phyloP scores from a whole-genome alignment of 495 filamentous ascomycete genomes.

The Delitschia confertaspora region DNA sequence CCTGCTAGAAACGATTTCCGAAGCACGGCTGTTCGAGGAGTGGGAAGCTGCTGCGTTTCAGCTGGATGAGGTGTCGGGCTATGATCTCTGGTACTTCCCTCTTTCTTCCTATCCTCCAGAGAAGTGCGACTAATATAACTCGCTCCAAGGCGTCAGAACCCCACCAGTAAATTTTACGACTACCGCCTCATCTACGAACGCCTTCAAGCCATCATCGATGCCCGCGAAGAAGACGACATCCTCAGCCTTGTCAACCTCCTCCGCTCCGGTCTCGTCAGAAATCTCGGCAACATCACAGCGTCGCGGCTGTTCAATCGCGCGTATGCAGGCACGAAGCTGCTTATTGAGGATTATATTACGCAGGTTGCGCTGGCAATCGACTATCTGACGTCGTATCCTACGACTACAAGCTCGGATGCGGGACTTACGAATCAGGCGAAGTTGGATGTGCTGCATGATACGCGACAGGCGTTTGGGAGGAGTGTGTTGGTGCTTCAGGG shows the following conservation, averaged over 20 bases:
- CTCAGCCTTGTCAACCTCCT: slow-evolving; percentile 67
- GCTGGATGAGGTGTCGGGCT: slow-evolving; percentile 66
- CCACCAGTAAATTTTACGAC: slow-evolving; percentile 75
- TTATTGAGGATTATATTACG: slow-evolving; percentile 87
- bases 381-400: slow-evolving; percentile 66
- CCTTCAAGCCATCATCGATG: slow-evolving; percentile 58
- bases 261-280: slow-evolving; percentile 79
- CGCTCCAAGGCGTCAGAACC: slow-evolving; percentile 61
- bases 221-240: slow-evolving; percentile 69
- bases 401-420: slow-evolving; percentile 44
- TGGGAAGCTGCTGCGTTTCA: slow-evolving; percentile 76
- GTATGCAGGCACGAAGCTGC: slow-evolving; percentile 79
- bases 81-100: slow-evolving; percentile 66
- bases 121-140: too few species aligned
- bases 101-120: background rate
- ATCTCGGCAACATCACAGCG: slow-evolving; percentile 81
- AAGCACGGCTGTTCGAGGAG: slow-evolving; percentile 64
- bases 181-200: slow-evolving; percentile 78
- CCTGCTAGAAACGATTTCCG: slow-evolving; percentile 49
- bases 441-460: slow-evolving; percentile 81
- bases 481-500: slow-evolving; percentile 83
- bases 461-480: slow-evolving; percentile 80
- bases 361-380: slow-evolving; percentile 71
- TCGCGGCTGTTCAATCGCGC: slow-evolving; percentile 77
- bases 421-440: slow-evolving; percentile 75